These are phyloP conservation scores for Dactylellina cionopaga DNA, from an alignment of 2,329 filamentous ascomycete species.

Conservation along the genomic window DNA sequence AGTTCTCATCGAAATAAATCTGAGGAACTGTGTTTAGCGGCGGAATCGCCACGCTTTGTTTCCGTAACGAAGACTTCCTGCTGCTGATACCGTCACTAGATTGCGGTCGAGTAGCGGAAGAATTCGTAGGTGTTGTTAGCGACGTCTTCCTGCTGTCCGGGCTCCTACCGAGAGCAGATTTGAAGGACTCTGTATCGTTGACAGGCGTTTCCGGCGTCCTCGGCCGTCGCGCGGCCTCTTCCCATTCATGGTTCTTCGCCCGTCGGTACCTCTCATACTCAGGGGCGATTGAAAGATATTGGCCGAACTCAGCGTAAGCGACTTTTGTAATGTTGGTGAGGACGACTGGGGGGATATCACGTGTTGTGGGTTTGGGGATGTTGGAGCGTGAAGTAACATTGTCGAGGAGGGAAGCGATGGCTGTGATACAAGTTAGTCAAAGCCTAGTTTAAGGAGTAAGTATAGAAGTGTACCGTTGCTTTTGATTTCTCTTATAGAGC, in stretches of 20 bases:
- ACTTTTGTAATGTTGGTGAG: conserved; percentile 87
- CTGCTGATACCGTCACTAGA: conserved; percentile 25
- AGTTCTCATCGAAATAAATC: conserved; percentile 95
- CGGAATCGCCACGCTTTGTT: conserved; percentile 77
- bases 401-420: conserved; percentile 86
- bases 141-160: conserved; percentile 38
- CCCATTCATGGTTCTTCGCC: conserved; percentile 75
- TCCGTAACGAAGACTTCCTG: conserved; percentile 54
- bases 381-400: conserved; percentile 79
- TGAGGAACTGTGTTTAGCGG: conserved; percentile 89
- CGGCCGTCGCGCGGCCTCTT: conserved; percentile 57
- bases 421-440: conserved; percentile 62
- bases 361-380: conserved; percentile 84
- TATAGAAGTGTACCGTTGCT: conserved; percentile 20
- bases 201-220: conserved; percentile 52
- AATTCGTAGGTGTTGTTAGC: conserved; percentile 23
- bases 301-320: conserved; percentile 79
- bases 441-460: background rate
- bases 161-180: conserved; percentile 8
- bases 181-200: conserved; percentile 8
- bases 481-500: conserved; percentile 21
- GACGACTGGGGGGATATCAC: conserved; percentile 92
- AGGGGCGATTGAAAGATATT: conserved; percentile 85
- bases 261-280: conserved; percentile 89
- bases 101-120: conserved; percentile 19